phyloP scores from a whole-genome alignment of 257 asterid species.

The Ehretia macrophylla region DNA sequence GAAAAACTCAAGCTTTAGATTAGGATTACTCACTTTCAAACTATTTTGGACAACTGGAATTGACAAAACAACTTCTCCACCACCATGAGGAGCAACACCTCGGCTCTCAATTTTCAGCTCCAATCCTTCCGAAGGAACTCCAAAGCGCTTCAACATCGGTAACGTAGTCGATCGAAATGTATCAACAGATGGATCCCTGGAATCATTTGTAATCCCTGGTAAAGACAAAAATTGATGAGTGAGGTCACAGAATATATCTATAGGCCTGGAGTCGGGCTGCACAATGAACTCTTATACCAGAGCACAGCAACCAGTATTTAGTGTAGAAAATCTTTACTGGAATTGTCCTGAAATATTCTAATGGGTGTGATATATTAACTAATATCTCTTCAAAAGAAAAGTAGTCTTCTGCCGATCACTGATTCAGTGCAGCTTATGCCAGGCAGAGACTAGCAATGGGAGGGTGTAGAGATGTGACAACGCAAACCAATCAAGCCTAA shows the following conservation, averaged over 20 bases:
- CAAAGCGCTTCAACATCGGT: slow-evolving; percentile 76
- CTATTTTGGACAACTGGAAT: slow-evolving; percentile 61
- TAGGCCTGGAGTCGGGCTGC: not conserved
- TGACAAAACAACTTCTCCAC: slow-evolving; percentile 73
- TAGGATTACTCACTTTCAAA: slow-evolving; percentile 43
- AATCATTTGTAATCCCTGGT: slow-evolving; percentile 83
- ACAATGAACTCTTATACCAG: too few species aligned
- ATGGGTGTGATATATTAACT: too few species aligned
- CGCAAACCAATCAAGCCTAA: too few species aligned
- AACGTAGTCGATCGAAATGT: slow-evolving; percentile 67
- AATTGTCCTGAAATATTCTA: too few species aligned
- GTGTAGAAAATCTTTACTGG: too few species aligned
- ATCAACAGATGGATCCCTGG: slow-evolving; percentile 88
- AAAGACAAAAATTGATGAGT: slow-evolving; percentile 2
- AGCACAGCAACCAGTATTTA: too few species aligned
- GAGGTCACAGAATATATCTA: slow-evolving; percentile 11
- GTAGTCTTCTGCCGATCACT: too few species aligned
- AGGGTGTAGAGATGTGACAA: too few species aligned
- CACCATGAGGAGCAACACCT: slow-evolving; percentile 87
- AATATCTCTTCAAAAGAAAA: too few species aligned
- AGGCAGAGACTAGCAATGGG: too few species aligned
- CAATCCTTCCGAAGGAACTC: slow-evolving; percentile 67
- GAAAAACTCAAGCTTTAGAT: slow-evolving; percentile 8
- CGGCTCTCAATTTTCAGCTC: slow-evolving; percentile 67
- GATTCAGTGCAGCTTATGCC: too few species aligned